Percentiles rank a stretch among this genome's conserved stretches.
These are phyloP conservation scores for Elsinoe arachidis DNA, from an alignment of 2,329 filamentous ascomycete species.

Conservation along the genomic window DNA sequence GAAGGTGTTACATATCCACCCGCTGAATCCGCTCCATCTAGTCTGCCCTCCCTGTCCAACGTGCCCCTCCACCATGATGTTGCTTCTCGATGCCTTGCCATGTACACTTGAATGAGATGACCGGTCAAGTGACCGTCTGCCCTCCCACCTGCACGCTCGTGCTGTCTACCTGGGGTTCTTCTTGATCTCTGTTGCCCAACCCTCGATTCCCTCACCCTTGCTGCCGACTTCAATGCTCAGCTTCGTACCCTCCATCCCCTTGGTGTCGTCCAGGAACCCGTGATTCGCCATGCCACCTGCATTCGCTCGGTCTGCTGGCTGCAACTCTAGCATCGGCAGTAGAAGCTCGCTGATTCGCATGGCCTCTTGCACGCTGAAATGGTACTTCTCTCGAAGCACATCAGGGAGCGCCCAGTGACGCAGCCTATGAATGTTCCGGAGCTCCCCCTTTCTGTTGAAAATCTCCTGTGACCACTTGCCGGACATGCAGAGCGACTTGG, in stretches of 20 bases:
- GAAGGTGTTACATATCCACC: constrained; percentile 11
- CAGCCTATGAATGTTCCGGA: constrained; percentile 92
- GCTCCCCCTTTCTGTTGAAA: constrained; percentile 93
- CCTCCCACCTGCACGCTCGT: neutral
- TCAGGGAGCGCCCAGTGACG: constrained; percentile 93
- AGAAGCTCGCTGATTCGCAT: constrained; percentile 75
- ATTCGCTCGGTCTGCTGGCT: constrained; percentile 83
- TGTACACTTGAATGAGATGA: neutral
- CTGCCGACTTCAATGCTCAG: constrained; percentile 71
- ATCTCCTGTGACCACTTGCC: constrained; percentile 99
- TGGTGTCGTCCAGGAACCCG: constrained; percentile 71
- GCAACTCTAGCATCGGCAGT: constrained; percentile 79
- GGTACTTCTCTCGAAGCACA: constrained; percentile 92
- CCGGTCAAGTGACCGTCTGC: neutral
- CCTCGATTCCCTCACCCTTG: constrained; percentile 84
- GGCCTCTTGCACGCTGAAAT: constrained; percentile 76
- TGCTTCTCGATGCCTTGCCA: neutral
- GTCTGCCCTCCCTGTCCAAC: neutral
- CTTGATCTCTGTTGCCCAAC: constrained; percentile 77
- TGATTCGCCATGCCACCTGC: constrained; percentile 92
- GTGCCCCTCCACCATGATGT: neutral
- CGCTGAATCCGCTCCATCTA: neutral
- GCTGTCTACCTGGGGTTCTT: constrained; percentile 38
- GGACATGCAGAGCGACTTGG: constrained; percentile 80
- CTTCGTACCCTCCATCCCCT: constrained; percentile 75